A percentile compares a stretch with the other conserved stretches of the same genome.
These are phyloP conservation scores for Cryptosporidium bovis DNA, from an alignment of 169 alveolate species.

Conservation along the genomic window DNA sequence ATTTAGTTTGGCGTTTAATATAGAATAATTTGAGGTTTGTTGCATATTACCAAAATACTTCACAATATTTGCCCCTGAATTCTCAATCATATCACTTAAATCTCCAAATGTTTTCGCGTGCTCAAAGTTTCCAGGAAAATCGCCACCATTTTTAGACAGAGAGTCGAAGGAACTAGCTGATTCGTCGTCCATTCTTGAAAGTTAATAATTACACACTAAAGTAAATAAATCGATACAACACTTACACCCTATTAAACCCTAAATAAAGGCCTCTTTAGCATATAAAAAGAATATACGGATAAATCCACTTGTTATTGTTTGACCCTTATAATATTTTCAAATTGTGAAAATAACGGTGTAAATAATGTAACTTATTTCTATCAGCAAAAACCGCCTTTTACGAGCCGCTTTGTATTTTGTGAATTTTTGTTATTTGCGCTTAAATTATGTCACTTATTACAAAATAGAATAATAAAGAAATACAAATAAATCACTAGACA, in stretches of 20 bases:
- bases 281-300: too few species aligned
- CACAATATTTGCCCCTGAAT: conserved; percentile 6
- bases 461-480: not conserved
- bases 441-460: not conserved
- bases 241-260: not conserved
- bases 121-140: conserved; percentile 8
- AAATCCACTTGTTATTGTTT: too few species aligned
- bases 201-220: too few species aligned
- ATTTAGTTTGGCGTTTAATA: conserved; percentile 28
- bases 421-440: conserved; percentile 7
- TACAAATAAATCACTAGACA: not conserved
- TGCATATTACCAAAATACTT: conserved; percentile 10
- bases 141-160: conserved; percentile 24
- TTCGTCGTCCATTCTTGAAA: conserved; percentile 43
- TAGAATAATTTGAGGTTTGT: conserved; percentile 5
- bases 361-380: too few species aligned
- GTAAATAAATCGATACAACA: too few species aligned
- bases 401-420: not conserved
- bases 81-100: conserved; percentile 15
- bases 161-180: conserved; percentile 47
- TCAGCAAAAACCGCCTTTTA: conserved; percentile 24
- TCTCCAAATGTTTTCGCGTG: conserved; percentile 17
- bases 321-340: too few species aligned
- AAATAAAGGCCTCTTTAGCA: too few species aligned
- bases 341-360: too few species aligned